phyloP scores from a whole-genome alignment of 805 yeast species.

The Saccharomycodes ludwigii region DNA sequence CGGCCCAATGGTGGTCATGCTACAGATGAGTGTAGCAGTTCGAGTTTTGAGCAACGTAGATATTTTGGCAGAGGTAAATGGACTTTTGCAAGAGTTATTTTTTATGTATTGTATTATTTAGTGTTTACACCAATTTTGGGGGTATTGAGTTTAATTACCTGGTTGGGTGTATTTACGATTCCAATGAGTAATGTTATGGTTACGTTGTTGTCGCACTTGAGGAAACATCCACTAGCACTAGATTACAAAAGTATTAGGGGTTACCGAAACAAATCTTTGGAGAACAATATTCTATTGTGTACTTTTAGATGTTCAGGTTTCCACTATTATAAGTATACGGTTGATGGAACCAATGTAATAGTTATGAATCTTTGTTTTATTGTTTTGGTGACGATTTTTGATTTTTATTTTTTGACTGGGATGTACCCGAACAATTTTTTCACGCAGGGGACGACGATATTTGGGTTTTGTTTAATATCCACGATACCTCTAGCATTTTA shows the following conservation, averaged over 20 bases:
- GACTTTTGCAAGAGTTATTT: constrained; percentile 71
- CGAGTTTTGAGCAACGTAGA: constrained; percentile 39
- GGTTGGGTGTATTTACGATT: constrained; percentile 79
- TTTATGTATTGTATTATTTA: constrained; percentile 58
- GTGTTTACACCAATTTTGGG: constrained; percentile 56
- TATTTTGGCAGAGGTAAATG: constrained; percentile 88
- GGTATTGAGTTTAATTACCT: constrained; percentile 45
- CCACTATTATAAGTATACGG: constrained; percentile 91
- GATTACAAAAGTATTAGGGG: constrained; percentile 51
- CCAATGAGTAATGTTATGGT: constrained; percentile 81
- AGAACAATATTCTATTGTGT: constrained; percentile 58
- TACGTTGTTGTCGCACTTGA: constrained; percentile 60
- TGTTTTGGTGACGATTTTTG: constrained; percentile 73
- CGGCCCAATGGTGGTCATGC: too few relatives aligned
- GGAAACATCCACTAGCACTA: constrained; percentile 86
- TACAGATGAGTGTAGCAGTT: too few relatives aligned
- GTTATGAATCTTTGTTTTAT: constrained; percentile 73
- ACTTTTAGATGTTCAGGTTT: constrained; percentile 87
- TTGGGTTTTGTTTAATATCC: constrained; percentile 65
- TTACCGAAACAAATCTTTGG: constrained; percentile 27
- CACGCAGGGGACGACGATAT: constrained; percentile 55
- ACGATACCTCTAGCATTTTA: constrained; percentile 91
- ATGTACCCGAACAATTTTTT: constrained; percentile 18
- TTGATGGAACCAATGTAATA: constrained; percentile 90
- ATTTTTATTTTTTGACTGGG: constrained; percentile 53